Percentiles rank a stretch among this genome's conserved stretches.
These are phyloP conservation scores for Ceratobasidium sp. DNA, from an alignment of 1,284 basidiomycete species.

Conservation along the genomic window DNA sequence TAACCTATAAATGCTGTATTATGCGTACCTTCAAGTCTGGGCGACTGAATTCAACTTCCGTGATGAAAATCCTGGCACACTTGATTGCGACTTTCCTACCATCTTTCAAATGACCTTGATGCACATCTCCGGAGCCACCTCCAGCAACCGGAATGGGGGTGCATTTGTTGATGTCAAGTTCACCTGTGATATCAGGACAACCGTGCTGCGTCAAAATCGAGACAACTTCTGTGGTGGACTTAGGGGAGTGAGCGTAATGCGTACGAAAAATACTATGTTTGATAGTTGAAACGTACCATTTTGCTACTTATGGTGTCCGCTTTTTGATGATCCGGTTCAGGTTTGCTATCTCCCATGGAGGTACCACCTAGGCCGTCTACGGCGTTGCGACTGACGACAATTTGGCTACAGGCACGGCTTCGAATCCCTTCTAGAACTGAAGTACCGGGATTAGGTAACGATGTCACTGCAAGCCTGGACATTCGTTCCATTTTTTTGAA, in stretches of 20 bases:
- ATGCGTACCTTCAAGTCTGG: neutral
- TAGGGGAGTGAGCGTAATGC: neutral
- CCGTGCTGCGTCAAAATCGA: neutral
- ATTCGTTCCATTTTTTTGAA: neutral
- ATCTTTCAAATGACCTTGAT: neutral
- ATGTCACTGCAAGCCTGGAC: too few relatives aligned
- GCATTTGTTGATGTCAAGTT: neutral
- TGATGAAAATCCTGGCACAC: neutral
- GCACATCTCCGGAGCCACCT: constrained; percentile 12
- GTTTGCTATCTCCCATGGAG: neutral
- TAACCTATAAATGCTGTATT: too few relatives aligned
- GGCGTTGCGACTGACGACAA: neutral
- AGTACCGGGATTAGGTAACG: neutral
- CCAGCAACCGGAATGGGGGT: neutral
- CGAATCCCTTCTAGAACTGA: neutral
- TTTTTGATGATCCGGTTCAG: neutral
- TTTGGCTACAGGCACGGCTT: neutral
- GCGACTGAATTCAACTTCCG: neutral
- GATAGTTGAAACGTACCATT: neutral
- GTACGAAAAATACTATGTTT: neutral
- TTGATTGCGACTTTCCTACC: constrained; percentile 17
- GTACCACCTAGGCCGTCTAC: neutral
- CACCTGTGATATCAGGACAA: constrained; percentile 2
- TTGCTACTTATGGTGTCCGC: constrained; percentile 3
- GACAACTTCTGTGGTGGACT: constrained; percentile 9